Evolutionary conservation across 257 asterid genomes (phyloP).

Genomic region (Solanum virginianum): DNA sequence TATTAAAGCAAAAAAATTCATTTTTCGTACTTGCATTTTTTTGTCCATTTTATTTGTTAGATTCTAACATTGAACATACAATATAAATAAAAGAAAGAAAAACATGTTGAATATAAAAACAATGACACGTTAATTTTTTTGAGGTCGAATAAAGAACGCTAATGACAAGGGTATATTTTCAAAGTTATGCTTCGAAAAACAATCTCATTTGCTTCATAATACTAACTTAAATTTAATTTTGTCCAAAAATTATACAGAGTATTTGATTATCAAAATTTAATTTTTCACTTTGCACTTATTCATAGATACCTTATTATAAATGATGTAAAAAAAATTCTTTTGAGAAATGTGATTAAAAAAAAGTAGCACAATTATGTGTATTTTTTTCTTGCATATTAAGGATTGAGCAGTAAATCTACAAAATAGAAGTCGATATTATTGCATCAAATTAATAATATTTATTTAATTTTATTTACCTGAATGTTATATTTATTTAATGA

Average conservation of each 20-base stretch:
- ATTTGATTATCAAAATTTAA: constrained; percentile 16
- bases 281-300: constrained; percentile 19
- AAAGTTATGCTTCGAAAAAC: constrained; percentile 11
- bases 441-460: too few relatives aligned
- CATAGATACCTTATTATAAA: constrained; percentile 20
- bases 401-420: background rate
- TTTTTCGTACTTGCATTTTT: background rate
- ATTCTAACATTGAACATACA: background rate
- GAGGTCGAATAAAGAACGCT: background rate
- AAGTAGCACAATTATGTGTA: background rate
- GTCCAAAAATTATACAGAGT: background rate
- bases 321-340: background rate
- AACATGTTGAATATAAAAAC: background rate
- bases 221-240: constrained; percentile 1
- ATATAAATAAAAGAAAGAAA: background rate
- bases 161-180: too few relatives aligned
- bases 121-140: background rate
- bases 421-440: background rate
- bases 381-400: background rate
- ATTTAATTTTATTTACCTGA: too few relatives aligned
- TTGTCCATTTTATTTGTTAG: background rate
- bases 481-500: too few relatives aligned
- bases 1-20: too few relatives aligned
- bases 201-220: constrained; percentile 42
- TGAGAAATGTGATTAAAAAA: background rate